Base-by-base conservation (phyloP, 176 grass and related monocot genomes). In the Urochloa ruziziensis region DNA sequence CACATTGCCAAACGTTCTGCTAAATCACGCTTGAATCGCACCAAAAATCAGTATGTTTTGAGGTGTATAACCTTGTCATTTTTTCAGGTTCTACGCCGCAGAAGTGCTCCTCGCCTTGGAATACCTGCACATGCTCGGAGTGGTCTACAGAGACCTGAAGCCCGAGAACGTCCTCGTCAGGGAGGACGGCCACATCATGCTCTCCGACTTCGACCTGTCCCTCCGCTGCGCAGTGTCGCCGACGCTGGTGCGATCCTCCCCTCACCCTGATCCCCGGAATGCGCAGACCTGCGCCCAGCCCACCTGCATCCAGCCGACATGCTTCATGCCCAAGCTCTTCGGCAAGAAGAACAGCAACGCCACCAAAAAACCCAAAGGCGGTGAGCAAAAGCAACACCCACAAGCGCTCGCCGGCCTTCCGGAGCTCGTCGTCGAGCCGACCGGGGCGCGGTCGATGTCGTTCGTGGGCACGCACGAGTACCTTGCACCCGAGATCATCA, bases 401-500 rank as follows among this genome's bases (percentile, higher is more conserved):
- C 67, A 54, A 17, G 40, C 81, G 14, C 29, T 59, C 23, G 7
- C 80, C 19, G 79, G 64, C 17, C 32, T 92, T 34, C 91, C 88
- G 5, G 88, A 93, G 77, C 85, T 93, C n/a, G 85, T 93, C 0
- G 91, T 87, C 2, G 91, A 93, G 78, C 91, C 91, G 6, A 93
- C 91, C 0, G 74, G 52, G 6, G 91, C 91, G 15, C 81, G 91
- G 0, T 93, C 91, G 0, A 90, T 93, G 91, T 93, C 91, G 28
- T 93, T 93, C 70, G 91, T 93, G 4, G 91, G 91, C 7, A 93
- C 91, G 28, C 91, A 92, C 44, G 87, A 92, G 77, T 92, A 92
- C 81, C 80, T 92, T 0, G 91, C 91, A 10, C 91, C 91, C 13
- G 91, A 92, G 85, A 92, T 92, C 75, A 92, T 92, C 75, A 92